These are phyloP conservation scores for Colletotrichum navitas DNA, from an alignment of 2,329 filamentous ascomycete species.

Conservation along the genomic window DNA sequence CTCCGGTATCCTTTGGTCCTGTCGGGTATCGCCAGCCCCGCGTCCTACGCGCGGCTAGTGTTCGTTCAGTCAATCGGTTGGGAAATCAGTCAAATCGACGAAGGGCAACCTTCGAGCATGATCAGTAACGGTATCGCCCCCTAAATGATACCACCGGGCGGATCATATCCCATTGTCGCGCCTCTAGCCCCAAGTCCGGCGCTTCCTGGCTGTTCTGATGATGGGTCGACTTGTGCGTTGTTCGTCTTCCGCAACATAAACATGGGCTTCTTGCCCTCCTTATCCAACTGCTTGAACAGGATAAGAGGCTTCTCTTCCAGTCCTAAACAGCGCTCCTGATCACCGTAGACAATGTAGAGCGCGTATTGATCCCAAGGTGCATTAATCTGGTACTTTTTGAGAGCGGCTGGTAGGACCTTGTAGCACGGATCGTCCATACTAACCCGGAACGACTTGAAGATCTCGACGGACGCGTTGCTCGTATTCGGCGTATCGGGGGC, in stretches of 20 bases:
- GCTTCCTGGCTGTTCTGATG: conserved; percentile 63
- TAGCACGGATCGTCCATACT: conserved; percentile 98
- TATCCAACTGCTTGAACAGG: conserved; percentile 96
- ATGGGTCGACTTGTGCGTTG: conserved; percentile 61
- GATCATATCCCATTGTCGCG: conserved; percentile 64
- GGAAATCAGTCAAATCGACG: conserved; percentile 35
- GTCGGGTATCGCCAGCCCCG: conserved; percentile 30
- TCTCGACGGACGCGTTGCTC: conserved; percentile 80
- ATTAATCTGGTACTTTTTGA: conserved; percentile 99
- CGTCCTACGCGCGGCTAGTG: conserved; percentile 19
- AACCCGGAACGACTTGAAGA: conserved; percentile 98
- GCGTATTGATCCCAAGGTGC: conserved; percentile 98
- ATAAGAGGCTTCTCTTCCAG: conserved; percentile 95
- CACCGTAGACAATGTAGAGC: conserved; percentile 98
- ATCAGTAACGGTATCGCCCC: conserved; percentile 38
- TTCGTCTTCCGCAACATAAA: conserved; percentile 90
- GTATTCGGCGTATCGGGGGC: conserved; percentile 71
- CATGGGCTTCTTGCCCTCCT: conserved; percentile 98
- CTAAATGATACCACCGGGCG: conserved; percentile 71
- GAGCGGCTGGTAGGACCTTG: conserved; percentile 93
- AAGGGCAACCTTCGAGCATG: conserved; percentile 29
- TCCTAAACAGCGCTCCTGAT: conserved; percentile 93
- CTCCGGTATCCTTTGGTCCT: conserved; percentile 38
- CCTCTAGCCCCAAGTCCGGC: conserved; percentile 63
- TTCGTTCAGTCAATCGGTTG: conserved; percentile 20